Evolutionary conservation across 805 yeast species (phyloP), one percentile per base, ranked within the genome.

Genomic region (Peterozyma xylosa): DNA sequence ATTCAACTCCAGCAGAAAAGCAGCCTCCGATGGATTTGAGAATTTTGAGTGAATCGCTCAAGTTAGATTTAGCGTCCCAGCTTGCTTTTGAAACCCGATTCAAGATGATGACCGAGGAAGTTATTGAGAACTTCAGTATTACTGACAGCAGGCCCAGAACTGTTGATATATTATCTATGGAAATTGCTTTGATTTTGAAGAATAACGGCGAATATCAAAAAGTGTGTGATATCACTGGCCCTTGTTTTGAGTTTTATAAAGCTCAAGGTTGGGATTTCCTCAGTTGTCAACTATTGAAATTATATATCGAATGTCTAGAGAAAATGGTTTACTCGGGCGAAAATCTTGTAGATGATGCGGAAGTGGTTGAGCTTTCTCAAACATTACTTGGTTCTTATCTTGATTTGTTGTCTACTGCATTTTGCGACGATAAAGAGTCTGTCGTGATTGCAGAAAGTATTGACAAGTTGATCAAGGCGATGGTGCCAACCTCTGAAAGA

Each of bases 181-280:
- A 91, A 50, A 70, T 88, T 42, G 96, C 95, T 0, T 56, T 84
- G 10, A 60, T 88, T 14, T 80, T 82, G 47, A 81, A 76, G 56
- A 78, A 76, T 50, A 64, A 68, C 30, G 63, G 72, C 3, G 70
- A 84, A 32, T 82, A 76, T 51, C 70, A 71, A 33, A 72, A 74
- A 37, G 82, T 96, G 1, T 73, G 79, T 13, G 64, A 73, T 5
- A 76, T 86, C 2, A 65, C 91, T 11, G 76, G 78, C 34, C 76
- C 80, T 9, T 80, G 93, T 2, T 86, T 86, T 39, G 78, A 75
- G 34, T 78, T 78, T 44, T 89, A 85, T 54, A 71, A 74, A 7
- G 62, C 70, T 15, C 76, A 80, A 39, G 87, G 89, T 1, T 90
- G 97, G 97, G 74, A 74, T 41, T 60, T 66, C 38, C 76, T 88